A percentile compares a stretch with the other conserved stretches of the same genome.
Conservation (phyloP, 202 grass and related monocot genomes). For the Carex arenaria region DNA sequence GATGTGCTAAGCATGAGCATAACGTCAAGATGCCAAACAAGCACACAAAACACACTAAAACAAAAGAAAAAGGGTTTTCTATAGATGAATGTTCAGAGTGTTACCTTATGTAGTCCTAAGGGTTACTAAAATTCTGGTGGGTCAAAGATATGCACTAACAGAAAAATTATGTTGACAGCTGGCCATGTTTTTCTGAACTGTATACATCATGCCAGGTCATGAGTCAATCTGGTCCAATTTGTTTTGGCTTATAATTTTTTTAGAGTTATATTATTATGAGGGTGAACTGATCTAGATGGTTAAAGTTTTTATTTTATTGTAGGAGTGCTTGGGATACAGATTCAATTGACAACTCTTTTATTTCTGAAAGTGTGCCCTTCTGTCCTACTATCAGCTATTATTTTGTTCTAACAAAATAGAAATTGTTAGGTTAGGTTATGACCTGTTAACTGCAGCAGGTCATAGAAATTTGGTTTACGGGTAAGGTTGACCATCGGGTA, state of each 20-base stretch:
- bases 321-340: not conserved
- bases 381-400: not conserved
- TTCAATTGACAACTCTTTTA: not conserved
- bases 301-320: not conserved
- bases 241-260: constrained; percentile 1
- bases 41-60: not conserved
- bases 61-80: not conserved
- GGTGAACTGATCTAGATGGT: not conserved
- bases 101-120: not conserved
- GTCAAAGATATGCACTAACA: not conserved
- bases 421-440: not conserved
- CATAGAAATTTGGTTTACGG: not conserved
- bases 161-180: not conserved
- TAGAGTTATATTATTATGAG: not conserved
- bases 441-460: not conserved
- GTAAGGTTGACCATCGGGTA: not conserved
- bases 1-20: not conserved
- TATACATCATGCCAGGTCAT: not conserved
- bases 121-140: not conserved
- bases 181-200: not conserved
- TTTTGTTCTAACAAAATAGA: not conserved
- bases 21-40: not conserved
- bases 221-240: not conserved
- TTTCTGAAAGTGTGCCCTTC: not conserved
- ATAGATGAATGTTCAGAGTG: not conserved